phyloP scores from a whole-genome alignment of 306 rosid species.

The Casuarina equisetifolia region DNA sequence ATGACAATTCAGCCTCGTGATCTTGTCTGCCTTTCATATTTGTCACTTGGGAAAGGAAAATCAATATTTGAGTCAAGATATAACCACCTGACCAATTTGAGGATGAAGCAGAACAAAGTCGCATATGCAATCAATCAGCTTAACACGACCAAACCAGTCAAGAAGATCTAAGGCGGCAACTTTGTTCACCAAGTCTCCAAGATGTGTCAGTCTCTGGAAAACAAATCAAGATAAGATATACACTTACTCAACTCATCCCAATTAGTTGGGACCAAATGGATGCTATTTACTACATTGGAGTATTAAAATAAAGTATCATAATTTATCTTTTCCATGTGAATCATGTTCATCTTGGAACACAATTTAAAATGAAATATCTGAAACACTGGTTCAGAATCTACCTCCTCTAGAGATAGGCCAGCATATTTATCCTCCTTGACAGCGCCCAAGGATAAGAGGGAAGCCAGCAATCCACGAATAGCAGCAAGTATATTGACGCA shows the following conservation, averaged over 20 bases:
- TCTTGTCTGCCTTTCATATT: not conserved
- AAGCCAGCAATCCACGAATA: constrained; percentile 51
- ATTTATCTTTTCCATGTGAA: not conserved
- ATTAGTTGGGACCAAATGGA: not conserved
- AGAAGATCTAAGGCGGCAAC: constrained; percentile 64
- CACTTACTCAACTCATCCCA: not conserved
- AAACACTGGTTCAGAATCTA: constrained; percentile 57
- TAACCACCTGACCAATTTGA: constrained; percentile 79
- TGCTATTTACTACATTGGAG: not conserved
- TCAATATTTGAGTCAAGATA: constrained; percentile 6
- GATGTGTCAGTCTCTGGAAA: constrained; percentile 59
- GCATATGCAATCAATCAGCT: constrained; percentile 78
- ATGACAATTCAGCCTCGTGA: not conserved
- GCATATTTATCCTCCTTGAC: constrained; percentile 37
- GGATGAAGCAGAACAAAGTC: constrained; percentile 70
- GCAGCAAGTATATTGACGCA: constrained; percentile 51
- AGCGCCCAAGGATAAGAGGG: constrained; percentile 47
- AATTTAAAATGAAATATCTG: constrained; percentile 5
- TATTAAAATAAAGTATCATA: not conserved
- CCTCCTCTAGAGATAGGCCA: constrained; percentile 37
- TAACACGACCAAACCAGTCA: constrained; percentile 86
- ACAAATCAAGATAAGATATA: not conserved
- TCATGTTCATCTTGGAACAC: not conserved
- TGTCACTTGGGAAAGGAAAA: constrained; percentile 9
- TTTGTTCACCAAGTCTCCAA: constrained; percentile 59